phyloP scores from a whole-genome alignment of 2,329 filamentous ascomycete genomes.

The Aureobasidium sp. region DNA sequence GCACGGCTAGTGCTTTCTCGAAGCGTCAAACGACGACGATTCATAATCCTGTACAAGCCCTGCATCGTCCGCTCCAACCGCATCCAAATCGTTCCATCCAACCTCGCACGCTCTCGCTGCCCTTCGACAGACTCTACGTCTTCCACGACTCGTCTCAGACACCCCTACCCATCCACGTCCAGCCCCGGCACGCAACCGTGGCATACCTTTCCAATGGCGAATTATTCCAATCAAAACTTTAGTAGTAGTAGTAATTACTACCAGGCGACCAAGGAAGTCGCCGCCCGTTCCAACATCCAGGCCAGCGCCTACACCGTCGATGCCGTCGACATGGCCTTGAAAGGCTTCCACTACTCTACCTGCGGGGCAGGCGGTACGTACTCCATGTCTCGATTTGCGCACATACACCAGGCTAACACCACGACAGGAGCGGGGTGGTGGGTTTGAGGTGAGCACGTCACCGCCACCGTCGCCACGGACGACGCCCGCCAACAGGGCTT shows the following conservation, averaged over 20 bases:
- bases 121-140: background rate
- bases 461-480: slow-evolving; percentile 72
- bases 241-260: slow-evolving; percentile 59
- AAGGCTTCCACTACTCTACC: slow-evolving; percentile 93
- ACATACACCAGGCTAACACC: background rate
- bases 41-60: slow-evolving; percentile 12
- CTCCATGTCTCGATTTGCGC: background rate
- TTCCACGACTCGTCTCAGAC: background rate
- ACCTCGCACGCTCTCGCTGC: background rate
- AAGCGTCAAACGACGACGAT: slow-evolving; percentile 4
- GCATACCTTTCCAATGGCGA: slow-evolving; percentile 56
- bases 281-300: slow-evolving; percentile 66
- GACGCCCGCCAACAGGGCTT: slow-evolving; percentile 13
- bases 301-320: slow-evolving; percentile 88
- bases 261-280: slow-evolving; percentile 50
- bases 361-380: slow-evolving; percentile 59
- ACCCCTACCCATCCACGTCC: slow-evolving; percentile 14
- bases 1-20: background rate
- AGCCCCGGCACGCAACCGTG: slow-evolving; percentile 35
- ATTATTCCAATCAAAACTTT: slow-evolving; percentile 63
- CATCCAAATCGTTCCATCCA: background rate
- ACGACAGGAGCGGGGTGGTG: slow-evolving; percentile 73
- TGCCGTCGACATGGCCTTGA: slow-evolving; percentile 58
- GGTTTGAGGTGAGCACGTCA: slow-evolving; percentile 86
- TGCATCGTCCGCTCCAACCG: background rate